These are phyloP conservation scores for Nigrospora oryzae DNA, from an alignment of 2,329 filamentous ascomycete species.

Conservation along the genomic window DNA sequence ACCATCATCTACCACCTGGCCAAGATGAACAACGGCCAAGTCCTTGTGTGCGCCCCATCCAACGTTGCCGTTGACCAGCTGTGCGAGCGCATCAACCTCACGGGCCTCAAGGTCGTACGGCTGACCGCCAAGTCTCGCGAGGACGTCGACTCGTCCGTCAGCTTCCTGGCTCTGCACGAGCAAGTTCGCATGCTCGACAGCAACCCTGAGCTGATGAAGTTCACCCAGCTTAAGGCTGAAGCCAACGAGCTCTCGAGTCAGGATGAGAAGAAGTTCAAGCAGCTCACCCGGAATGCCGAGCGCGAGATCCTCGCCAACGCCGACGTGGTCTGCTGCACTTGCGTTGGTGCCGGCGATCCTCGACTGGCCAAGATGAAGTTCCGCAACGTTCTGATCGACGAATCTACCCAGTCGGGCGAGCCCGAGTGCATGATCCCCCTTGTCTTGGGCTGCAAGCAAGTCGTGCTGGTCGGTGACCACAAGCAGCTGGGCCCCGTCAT, in stretches of 20 bases:
- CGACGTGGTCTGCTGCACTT: conserved; percentile 98
- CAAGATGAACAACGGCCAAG: conserved; percentile 90
- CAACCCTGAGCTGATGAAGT: conserved; percentile 85
- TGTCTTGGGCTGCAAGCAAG: conserved; percentile 95
- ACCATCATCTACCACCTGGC: conserved; percentile 98
- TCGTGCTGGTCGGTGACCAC: conserved; percentile 96
- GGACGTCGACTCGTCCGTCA: conserved; percentile 97
- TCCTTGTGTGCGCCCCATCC: conserved; percentile 92
- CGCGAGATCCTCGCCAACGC: conserved; percentile 91
- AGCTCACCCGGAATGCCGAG: conserved; percentile 86
- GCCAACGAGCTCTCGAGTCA: conserved; percentile 86
- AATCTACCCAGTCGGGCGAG: conserved; percentile 96
- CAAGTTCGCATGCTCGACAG: conserved; percentile 97
- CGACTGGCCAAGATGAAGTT: conserved; percentile 96
- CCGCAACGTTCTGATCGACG: conserved; percentile 93
- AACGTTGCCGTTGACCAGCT: conserved; percentile 98
- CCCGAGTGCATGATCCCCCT: conserved; percentile 98
- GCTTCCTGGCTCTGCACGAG: conserved; percentile 89
- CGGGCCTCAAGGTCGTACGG: conserved; percentile 91
- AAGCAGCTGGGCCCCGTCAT: conserved; percentile 97
- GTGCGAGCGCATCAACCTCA: conserved; percentile 91
- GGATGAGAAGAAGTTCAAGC: conserved; percentile 98
- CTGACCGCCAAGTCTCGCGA: conserved; percentile 98
- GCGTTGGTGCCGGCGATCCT: conserved; percentile 92
- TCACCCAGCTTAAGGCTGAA: conserved; percentile 87